Evolutionary conservation across 345 rosid genomes (phyloP), one percentile per base, ranked within the genome.

Genomic region (Aethionema arabicum): DNA sequence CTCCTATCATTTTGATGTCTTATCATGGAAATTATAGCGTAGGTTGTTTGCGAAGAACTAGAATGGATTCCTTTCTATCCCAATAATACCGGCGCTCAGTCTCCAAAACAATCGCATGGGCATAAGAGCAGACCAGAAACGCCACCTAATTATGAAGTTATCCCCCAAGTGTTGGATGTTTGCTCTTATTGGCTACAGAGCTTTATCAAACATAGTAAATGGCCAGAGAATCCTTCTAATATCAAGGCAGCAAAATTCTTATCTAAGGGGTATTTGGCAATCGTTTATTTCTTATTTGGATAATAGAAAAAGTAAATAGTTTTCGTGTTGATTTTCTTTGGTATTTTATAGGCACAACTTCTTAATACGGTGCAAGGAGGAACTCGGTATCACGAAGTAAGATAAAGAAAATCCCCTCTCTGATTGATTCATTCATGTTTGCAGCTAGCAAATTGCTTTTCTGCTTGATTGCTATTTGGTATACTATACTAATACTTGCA

Each of bases 21-120:
- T 32, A 64, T 14, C 32, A 7, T 72, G 40, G 27, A 46, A 70
- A 75, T 73, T 52, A 61, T 69, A 51, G 40, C 16, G 44, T 69
- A 91, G 98, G 95, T 91, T 65, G 98, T 84, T 44, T 91, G 98
- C 59, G 98, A 91, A 75, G 98, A 87, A 73, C 80, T 91, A 66
- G 98, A 91, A 58, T 91, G 96, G 96, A 85, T 91, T 77, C 91
- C 83, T 59, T 88, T 91, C 76, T 91, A 77, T 71, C 86, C 84
- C 21, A 83, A 82, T 38, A 66, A 47, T 69, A 32, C n/a, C 67
- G 71, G 66, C 53, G 52, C 69, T 49, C 76, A 66, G 58, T 45
- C 56, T 44, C 62, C 70, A 8, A 80, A 83, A 58, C 80, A 66
- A 65, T 51, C 76, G 16, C 88, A 79, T 72, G 78, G 84, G 62